Evolutionary conservation across 2,329 filamentous ascomycete genomes (phyloP), one percentile per base, ranked within the genome.

Genomic region (Microsporum canis): DNA sequence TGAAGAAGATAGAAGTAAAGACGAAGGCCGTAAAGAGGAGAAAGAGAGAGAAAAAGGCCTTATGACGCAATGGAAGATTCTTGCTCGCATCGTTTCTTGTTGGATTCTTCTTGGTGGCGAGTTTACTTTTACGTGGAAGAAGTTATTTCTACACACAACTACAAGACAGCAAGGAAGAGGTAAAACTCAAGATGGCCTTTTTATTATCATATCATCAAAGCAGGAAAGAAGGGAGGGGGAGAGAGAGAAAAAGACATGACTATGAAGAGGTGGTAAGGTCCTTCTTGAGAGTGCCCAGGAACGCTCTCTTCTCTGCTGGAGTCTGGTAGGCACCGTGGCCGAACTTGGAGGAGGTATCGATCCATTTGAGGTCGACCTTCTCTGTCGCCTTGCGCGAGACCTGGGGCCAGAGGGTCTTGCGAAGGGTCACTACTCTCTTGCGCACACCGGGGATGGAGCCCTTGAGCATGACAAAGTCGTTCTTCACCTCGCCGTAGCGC

Each of bases 291-390:
- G 91, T 95, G 82, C 94, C 94, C 81, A 96, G 79, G 85, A 90
- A 94, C 78, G 90, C 86, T 82, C 88, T 89, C 91, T 99, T 99
- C 88, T 99, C 94, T 76, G 89, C 88, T 69, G 88, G 83, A 67
- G 94, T 99, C 85, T 99, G 94, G 90, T 95, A 99, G 75, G 91
- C 92, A 86, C 94, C 94, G 84, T 99, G 94, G 80, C 94, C 94
- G 80, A 99, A 99, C 85, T 99, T 95, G 82, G 91, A 96, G 66
- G 91, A 96, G 73, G 94, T 99, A 76, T 99, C 94, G 88, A 99
- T 99, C 94, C 94, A 99, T 83, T 99, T 99, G 83, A 99, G 89
- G 76, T 92, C 89, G 78, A 97, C 89, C 89, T 99, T 97, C 88
- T 99, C 94, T 75, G 96, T 84, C 61, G 94, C 89, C 79, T 88